Evolutionary conservation across 352 stramenopile species (phyloP), one percentile per base, ranked within the genome.

Genomic region (Phytophthora multivora): DNA sequence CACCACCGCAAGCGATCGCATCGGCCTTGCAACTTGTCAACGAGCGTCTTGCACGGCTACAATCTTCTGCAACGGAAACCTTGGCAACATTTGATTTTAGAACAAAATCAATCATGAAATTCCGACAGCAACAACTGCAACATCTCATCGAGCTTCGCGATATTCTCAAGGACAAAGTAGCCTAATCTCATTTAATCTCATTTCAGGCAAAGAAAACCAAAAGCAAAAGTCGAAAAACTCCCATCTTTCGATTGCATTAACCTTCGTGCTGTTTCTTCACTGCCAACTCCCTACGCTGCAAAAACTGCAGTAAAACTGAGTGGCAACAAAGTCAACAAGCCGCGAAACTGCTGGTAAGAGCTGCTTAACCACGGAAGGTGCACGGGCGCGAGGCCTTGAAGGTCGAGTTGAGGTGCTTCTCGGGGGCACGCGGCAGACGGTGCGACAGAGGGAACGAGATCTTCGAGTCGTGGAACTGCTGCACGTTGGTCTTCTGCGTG

Each of bases 361-460:
- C 33, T 47, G 73, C 67, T 97, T 99, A 99, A 90, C 93, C 92
- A 84, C 98, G 97, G 95, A 97, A 99, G 51, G 97, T 99, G 77
- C 90, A 98, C 66, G 97, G 97, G 68, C 97, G 89, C 53, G 90
- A 91, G 72, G 96, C 97, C 79, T 98, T 97, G 91, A 98, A 99
- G 40, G 95, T 95, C 66, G 85, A 92, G 82, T 84, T 97, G 82
- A 88, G 96, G 88, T 97, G 95, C 91, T 99, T 99, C 76, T 82
- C 89, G 62, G 92, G 86, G 47, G 91, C 83, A 49, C 92, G 90
- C 58, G 88, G 89, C 52, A 99, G 94, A 73, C 97, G 96, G 89
- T 99, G 97, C 42, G 96, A 90, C 63, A 99, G 86, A 55, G 97
- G 98, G 95, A 99, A 99, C 87, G 97, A 98, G 77, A 99, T 98